Evolutionary conservation across 306 rosid genomes (phyloP).

Genomic region (Medicago arabica): DNA sequence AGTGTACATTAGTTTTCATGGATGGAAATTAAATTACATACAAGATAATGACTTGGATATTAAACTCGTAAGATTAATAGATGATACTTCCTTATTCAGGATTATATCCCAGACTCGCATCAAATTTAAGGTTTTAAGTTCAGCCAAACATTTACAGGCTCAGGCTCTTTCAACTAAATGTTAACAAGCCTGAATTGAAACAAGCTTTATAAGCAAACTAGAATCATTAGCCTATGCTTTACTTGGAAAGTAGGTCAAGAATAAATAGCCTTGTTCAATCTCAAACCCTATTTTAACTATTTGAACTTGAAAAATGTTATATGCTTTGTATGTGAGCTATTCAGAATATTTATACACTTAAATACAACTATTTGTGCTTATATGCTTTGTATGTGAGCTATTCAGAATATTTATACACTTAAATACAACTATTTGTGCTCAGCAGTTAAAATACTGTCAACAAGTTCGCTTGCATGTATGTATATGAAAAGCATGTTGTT

Average conservation of each 20-base stretch:
- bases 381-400: neutral
- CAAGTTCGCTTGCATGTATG: neutral
- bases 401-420: neutral
- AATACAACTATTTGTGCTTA: too few species aligned
- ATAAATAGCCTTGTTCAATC: neutral
- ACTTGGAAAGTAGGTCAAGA: neutral
- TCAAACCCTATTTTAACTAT: neutral
- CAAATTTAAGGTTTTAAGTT: neutral
- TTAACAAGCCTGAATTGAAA: neutral
- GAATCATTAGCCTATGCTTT: neutral
- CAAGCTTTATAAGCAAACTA: neutral
- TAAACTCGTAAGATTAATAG: neutral
- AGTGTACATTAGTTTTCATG: too few species aligned
- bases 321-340: too few species aligned
- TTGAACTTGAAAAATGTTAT: neutral
- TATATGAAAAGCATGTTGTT: neutral
- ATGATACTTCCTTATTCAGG: too few species aligned
- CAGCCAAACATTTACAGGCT: neutral
- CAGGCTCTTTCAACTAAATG: neutral
- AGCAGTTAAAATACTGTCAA: neutral
- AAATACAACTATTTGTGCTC: neutral
- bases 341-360: too few species aligned
- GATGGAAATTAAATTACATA: too few species aligned
- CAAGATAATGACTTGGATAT: neutral
- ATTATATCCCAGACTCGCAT: neutral